Percentiles rank a stretch among this genome's conserved stretches.
Evolutionary conservation across 768 basidiomycete species (phyloP).

Genomic region (Pilatotrama ljubarskyi): DNA sequence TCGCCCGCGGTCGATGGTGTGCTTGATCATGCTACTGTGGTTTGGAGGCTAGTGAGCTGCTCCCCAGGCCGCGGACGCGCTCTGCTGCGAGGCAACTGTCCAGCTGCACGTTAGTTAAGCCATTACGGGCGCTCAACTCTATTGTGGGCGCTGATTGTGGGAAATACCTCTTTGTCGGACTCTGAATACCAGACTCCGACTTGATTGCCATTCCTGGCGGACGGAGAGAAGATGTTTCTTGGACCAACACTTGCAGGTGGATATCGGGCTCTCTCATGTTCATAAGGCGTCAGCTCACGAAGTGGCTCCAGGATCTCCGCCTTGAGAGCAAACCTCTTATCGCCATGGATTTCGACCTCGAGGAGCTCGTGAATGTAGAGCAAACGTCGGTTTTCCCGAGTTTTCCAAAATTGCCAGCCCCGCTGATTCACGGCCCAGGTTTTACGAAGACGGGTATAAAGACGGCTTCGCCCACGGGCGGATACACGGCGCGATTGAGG

Average conservation of each 20-base stretch:
- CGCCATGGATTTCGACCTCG: slow-evolving; percentile 30
- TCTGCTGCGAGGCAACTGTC: no score
- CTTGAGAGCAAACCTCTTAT: background rate
- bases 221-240: background rate
- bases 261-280: background rate
- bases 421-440: slow-evolving; percentile 44
- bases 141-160: background rate
- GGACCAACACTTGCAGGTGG: slow-evolving; percentile 12
- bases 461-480: slow-evolving; percentile 84
- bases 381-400: slow-evolving; percentile 27
- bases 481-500: slow-evolving; percentile 89
- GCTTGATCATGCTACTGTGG: no score
- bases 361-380: slow-evolving; percentile 32
- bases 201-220: slow-evolving; percentile 1
- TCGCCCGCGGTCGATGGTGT: no score
- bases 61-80: no score
- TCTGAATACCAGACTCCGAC: background rate
- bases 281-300: background rate
- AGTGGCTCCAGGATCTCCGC: background rate
- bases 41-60: no score
- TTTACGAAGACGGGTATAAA: slow-evolving; percentile 75
- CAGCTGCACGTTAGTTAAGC: no score
- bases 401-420: background rate
- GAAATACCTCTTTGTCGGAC: background rate
- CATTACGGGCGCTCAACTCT: no score